Conservation (phyloP, 2,329 filamentous ascomycete genomes). For the Talaromyces piceae region DNA sequence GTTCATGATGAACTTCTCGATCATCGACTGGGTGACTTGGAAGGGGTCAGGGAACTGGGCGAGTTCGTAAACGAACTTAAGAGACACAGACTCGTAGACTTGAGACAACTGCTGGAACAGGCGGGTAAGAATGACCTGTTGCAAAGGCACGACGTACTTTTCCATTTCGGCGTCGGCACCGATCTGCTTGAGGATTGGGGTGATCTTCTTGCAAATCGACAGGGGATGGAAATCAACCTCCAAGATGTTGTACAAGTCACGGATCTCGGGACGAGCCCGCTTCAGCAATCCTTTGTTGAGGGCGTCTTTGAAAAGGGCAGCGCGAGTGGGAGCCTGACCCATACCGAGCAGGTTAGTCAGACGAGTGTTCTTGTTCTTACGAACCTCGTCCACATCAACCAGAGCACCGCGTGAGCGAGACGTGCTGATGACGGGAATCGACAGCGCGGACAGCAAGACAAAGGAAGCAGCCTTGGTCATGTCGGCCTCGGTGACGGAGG, state of each 20-base stretch:
- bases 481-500: slow-evolving; percentile 78
- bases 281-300: slow-evolving; percentile 90
- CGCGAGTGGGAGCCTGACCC: slow-evolving; percentile 78
- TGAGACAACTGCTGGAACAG: slow-evolving; percentile 98
- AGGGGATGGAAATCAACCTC: slow-evolving; percentile 98
- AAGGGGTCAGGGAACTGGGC: slow-evolving; percentile 95
- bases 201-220: slow-evolving; percentile 98
- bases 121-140: slow-evolving; percentile 96
- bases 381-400: slow-evolving; percentile 91
- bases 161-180: slow-evolving; percentile 92
- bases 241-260: slow-evolving; percentile 95
- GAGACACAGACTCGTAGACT: slow-evolving; percentile 95
- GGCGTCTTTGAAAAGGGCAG: slow-evolving; percentile 89
- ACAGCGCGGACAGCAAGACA: slow-evolving; percentile 85
- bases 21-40: slow-evolving; percentile 80
- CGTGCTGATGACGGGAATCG: slow-evolving; percentile 99
- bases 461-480: slow-evolving; percentile 93
- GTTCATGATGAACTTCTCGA: slow-evolving; percentile 99
- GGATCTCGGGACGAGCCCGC: slow-evolving; percentile 87
- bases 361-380: slow-evolving; percentile 98
- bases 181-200: slow-evolving; percentile 88
- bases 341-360: slow-evolving; percentile 94
- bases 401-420: slow-evolving; percentile 90
- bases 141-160: slow-evolving; percentile 89
- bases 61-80: slow-evolving; percentile 85